Evolutionary conservation across 495 filamentous ascomycete species (phyloP).

Genomic region (Aspergillus ellipticus): DNA sequence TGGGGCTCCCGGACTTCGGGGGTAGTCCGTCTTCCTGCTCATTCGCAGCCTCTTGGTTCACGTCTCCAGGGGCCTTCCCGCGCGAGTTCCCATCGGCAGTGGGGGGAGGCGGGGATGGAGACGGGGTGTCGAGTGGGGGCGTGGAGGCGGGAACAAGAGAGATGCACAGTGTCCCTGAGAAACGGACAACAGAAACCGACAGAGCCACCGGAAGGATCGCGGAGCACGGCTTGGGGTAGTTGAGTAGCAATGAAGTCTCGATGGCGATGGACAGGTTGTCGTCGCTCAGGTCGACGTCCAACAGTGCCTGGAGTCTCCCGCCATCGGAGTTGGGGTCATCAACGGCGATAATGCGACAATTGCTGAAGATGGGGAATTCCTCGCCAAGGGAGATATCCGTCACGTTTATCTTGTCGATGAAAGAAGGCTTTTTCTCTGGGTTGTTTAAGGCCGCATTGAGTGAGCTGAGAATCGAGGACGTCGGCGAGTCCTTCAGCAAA

Average conservation of each 20-base stretch:
- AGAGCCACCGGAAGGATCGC: constrained; percentile 92
- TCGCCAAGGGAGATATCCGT: constrained; percentile 92
- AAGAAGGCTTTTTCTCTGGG: constrained; percentile 73
- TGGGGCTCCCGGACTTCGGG: constrained; percentile 40
- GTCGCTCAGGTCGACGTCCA: constrained; percentile 91
- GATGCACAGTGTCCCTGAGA: constrained; percentile 89
- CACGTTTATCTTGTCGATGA: constrained; percentile 86
- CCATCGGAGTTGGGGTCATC: constrained; percentile 50
- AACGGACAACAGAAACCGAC: constrained; percentile 85
- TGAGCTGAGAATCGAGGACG: constrained; percentile 80
- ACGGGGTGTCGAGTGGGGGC: constrained; percentile 36
- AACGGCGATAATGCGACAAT: constrained; percentile 81
- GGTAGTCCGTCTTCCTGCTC: constrained; percentile 10
- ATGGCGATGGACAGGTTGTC: constrained; percentile 92
- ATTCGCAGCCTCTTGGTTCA: constrained; percentile 7
- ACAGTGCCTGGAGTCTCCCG: constrained; percentile 78
- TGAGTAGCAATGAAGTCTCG: constrained; percentile 89
- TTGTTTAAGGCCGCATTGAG: constrained; percentile 86
- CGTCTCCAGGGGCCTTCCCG: constrained; percentile 13
- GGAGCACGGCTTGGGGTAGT: constrained; percentile 84
- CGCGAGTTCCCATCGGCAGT: constrained; percentile 10
- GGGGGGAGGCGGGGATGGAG: constrained; percentile 30
- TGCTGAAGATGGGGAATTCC: constrained; percentile 98
- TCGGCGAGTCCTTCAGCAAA: constrained; percentile 67
- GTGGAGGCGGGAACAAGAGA: constrained; percentile 72